Base-by-base conservation (phyloP, 306 rosid species). In the Vigna trinervia region DNA sequence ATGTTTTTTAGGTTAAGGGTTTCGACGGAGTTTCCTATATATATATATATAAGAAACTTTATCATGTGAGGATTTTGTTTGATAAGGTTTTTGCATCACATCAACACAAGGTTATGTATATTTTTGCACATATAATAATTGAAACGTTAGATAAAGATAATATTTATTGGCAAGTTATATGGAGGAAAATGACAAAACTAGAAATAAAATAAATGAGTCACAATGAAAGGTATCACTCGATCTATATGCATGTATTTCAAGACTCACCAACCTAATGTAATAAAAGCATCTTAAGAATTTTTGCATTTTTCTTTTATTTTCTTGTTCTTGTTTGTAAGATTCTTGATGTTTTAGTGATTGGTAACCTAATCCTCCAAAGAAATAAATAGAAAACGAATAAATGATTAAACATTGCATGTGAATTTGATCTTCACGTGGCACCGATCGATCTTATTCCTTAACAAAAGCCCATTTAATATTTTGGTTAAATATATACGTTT, bases 181-280 rank as follows among this genome's bases (percentile, higher is more conserved):
- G 63, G 78, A 59, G 52, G 78, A 74, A 74, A 68, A 61, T 68
- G 63, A 73, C 78, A 51, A 83, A 57, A 6, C 6, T 14, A 66
- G 15, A 43, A 36, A 5, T 63, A 13, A 79, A 28, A 41, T 63
- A 63, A 63, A 52, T 62, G 67, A 65, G 75, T 45, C 69, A 45
- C 77, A 41, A 43, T 23, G 2, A 62, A 22, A 26, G 69, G 36
- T 63, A 52, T 62, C 69, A 34, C 69, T 62, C 14, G 4, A 66
- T 30, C 34, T 47, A 26, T 36, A 54, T 48, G 69, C 69, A 56
- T 43, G 60, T 39, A 48, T 30, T 81, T 71, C 39, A 76, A 30
- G 78, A 32, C 22, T 61, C 28, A 71, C 19, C 79, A 34, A 36
- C 78, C 58, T 7, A 14, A 5, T 60, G 43, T 30, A 30, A 59